Base-by-base conservation (phyloP, 202 grass and related monocot genomes). In the Zoysia matrella region DNA sequence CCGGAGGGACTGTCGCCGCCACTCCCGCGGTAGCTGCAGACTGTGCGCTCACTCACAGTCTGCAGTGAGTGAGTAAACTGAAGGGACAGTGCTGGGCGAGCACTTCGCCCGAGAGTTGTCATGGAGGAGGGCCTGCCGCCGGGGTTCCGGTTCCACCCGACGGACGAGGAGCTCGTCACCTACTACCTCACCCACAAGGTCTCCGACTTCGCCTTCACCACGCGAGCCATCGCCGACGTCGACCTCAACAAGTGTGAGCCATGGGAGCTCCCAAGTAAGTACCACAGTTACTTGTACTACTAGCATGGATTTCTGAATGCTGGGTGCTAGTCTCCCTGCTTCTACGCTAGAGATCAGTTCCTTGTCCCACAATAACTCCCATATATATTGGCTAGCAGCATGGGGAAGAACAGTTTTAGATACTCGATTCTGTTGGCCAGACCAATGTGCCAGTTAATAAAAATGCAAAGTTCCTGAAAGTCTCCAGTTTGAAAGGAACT, bases 161-260 rank as follows among this genome's bases (percentile, higher is more conserved):
- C 92, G 8, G 92, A 94, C 52, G 92, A 92, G 68, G 92, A 94
- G 73, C 89, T 94, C 36, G 76, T 92, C 47, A 86, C 91, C 45
- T 89, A 90, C 76, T 93, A 93, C 71, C 91, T 91, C 84, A 83
- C 79, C 58, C 88, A 77, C 74, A 97, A 97, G 85, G 91, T 92
- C 58, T 74, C 88, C 55, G 94, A 97, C 72, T 56, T 30, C 22
- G 22, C 22, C 22, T 30, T 30, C 22, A 30, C 22, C 22, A 30
- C 22, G 22, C 22, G 22, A 30, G 22, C 22, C 22, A 30, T 30
- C 22, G 22, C 22, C 22, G 22, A 30, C 22, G 22, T 30, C 22
- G 91, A 97, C 60, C 83, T 97, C 63, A 97, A 97, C 89, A 97
- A 94, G 76, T 94, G 86, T 60, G 94, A 97, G 80, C 94, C 94